A percentile compares a stretch with the other conserved stretches of the same genome.
These are phyloP conservation scores for Trichosanthes cucumerina DNA, from an alignment of 306 rosid species.

Conservation along the genomic window DNA sequence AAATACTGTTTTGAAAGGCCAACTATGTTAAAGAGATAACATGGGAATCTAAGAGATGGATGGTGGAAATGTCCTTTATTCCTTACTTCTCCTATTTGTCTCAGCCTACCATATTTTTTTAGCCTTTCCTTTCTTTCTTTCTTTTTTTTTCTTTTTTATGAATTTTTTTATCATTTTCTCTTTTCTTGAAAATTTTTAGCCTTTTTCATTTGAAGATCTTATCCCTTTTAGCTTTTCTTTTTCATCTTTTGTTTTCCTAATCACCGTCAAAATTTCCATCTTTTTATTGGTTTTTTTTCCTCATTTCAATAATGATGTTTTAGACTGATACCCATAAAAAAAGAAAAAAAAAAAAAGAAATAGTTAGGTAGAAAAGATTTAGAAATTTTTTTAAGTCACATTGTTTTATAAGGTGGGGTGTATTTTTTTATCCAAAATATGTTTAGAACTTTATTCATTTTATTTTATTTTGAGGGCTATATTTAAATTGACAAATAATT, in stretches of 20 bases:
- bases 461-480: too few species aligned
- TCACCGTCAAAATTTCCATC: not conserved
- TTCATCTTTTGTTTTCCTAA: not conserved
- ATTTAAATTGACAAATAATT: too few species aligned
- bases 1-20: not conserved
- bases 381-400: not conserved
- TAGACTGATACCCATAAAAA: not conserved
- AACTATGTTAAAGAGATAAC: not conserved
- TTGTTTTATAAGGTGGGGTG: not conserved
- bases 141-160: not conserved
- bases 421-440: not conserved
- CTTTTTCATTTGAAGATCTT: not conserved
- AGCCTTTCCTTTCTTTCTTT: not conserved
- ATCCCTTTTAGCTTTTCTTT: not conserved
- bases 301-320: not conserved
- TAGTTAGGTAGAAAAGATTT: not conserved
- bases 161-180: not conserved
- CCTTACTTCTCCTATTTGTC: not conserved
- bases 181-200: not conserved
- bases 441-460: not conserved
- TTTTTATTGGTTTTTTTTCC: not conserved
- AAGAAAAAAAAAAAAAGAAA: not conserved
- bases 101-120: not conserved
- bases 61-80: slow-evolving; percentile 11
- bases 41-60: not conserved